phyloP scores from a whole-genome alignment of 441 rosid species.

The Erysimum pusillum region DNA sequence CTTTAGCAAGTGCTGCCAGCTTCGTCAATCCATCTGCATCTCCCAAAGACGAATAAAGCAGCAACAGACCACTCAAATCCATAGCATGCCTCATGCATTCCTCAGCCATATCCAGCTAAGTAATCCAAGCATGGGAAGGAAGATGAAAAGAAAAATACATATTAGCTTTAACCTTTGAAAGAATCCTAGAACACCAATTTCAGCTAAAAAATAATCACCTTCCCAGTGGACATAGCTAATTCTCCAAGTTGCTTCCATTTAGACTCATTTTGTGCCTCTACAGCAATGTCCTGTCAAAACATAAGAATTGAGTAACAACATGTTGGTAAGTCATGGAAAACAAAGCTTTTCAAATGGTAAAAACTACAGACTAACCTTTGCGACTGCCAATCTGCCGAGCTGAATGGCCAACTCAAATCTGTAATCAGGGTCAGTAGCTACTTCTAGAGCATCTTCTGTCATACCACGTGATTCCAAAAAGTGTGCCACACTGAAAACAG shows the following conservation, averaged over 20 bases:
- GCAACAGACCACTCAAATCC: slow-evolving; percentile 92
- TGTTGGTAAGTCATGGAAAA: slow-evolving; percentile 19
- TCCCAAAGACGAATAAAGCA: slow-evolving; percentile 94
- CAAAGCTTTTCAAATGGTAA: slow-evolving; percentile 18
- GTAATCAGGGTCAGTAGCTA: slow-evolving; percentile 98
- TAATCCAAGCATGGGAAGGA: slow-evolving; percentile 39
- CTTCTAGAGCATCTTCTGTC: slow-evolving; percentile 95
- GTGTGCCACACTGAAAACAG: slow-evolving; percentile 81
- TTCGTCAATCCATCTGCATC: slow-evolving; percentile 88
- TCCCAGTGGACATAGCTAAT: slow-evolving; percentile 95
- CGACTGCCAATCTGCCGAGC: slow-evolving; percentile 89
- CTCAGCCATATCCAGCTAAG: slow-evolving; percentile 96
- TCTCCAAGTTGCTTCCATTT: slow-evolving; percentile 99
- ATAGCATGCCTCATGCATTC: slow-evolving; percentile 90
- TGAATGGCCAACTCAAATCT: slow-evolving; percentile 96
- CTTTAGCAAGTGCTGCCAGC: slow-evolving; percentile 85
- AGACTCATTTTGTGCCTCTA: slow-evolving; percentile 84
- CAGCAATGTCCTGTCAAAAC: slow-evolving; percentile 79
- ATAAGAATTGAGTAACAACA: slow-evolving; percentile 23
- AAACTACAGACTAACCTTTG: slow-evolving; percentile 66
- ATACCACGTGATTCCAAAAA: slow-evolving; percentile 98
- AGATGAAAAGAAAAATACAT: slow-evolving; percentile 9
- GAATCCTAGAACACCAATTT: slow-evolving; percentile 28
- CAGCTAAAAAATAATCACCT: slow-evolving; percentile 58
- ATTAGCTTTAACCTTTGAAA: slow-evolving; percentile 23